These are phyloP conservation scores for Cyclotella sp. DNA, from an alignment of 108 stramenopile genomes.

Conservation along the genomic window DNA sequence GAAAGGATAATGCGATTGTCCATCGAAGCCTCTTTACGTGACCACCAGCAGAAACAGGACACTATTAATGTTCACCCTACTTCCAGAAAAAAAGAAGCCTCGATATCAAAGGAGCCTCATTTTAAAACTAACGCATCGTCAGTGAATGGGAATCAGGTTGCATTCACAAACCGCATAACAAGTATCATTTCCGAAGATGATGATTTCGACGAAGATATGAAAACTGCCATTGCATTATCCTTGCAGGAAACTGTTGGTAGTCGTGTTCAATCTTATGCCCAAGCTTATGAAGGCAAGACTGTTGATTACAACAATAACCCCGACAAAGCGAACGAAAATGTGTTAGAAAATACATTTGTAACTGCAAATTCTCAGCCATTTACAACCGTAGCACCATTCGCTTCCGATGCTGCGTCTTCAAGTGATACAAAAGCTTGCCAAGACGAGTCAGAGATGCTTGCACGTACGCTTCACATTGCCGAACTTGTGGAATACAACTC, in stretches of 20 bases:
- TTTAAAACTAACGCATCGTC: background rate
- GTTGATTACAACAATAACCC: background rate
- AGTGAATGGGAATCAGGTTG: slow-evolving; percentile 8
- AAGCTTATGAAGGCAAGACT: slow-evolving; percentile 6
- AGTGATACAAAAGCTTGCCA: background rate
- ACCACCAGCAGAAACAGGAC: slow-evolving; percentile 13
- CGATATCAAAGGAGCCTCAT: background rate
- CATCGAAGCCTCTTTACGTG: slow-evolving; percentile 43
- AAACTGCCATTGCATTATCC: slow-evolving; percentile 46
- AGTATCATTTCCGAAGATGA: slow-evolving; percentile 13
- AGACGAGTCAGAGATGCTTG: slow-evolving; percentile 58
- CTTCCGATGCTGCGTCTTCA: background rate
- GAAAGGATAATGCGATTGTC: slow-evolving; percentile 43
- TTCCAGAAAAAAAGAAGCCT: too few relatives aligned
- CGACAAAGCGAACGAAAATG: background rate
- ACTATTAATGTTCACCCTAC: background rate
- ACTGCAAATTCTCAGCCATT: background rate
- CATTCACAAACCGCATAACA: background rate
- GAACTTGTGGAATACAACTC: too few relatives aligned
- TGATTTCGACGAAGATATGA: slow-evolving; percentile 49
- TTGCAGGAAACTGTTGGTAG: slow-evolving; percentile 18
- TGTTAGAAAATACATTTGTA: background rate
- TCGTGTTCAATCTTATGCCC: background rate
- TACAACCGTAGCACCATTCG: background rate
- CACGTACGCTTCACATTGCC: slow-evolving; percentile 56